Evolutionary conservation across 495 filamentous ascomycete genomes (phyloP).

Genomic region (Endocarpon pusillum): DNA sequence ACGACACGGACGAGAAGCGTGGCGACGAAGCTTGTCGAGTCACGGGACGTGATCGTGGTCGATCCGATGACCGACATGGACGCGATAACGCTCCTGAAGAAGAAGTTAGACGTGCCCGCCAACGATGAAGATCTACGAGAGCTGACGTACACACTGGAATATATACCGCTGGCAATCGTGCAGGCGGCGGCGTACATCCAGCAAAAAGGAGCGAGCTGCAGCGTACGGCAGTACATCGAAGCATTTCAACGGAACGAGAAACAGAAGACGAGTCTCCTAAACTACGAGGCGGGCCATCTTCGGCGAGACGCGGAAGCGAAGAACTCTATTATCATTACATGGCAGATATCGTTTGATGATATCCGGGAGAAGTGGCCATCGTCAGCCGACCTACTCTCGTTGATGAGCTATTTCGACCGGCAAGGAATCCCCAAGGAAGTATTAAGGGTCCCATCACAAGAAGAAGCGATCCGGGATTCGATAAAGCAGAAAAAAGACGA

Average conservation of each 20-base stretch:
- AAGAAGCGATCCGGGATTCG: not conserved
- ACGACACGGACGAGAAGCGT: slow-evolving; percentile 19
- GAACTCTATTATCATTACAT: slow-evolving; percentile 30
- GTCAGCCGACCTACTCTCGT: slow-evolving; percentile 15
- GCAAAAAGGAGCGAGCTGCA: slow-evolving; percentile 12
- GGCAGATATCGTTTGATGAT: slow-evolving; percentile 31
- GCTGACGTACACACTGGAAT: slow-evolving; percentile 23
- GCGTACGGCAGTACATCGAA: slow-evolving; percentile 19
- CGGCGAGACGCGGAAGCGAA: slow-evolving; percentile 23
- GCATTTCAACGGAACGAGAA: slow-evolving; percentile 20
- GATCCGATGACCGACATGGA: slow-evolving; percentile 17
- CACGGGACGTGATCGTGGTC: slow-evolving; percentile 21
- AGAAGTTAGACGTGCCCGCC: slow-evolving; percentile 13
- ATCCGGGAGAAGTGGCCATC: slow-evolving; percentile 14
- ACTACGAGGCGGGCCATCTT: slow-evolving; percentile 17
- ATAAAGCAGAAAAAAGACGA: not conserved
- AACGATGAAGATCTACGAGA: slow-evolving; percentile 6
- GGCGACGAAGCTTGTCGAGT: slow-evolving; percentile 13
- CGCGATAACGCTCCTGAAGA: slow-evolving; percentile 21
- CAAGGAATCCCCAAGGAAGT: slow-evolving; percentile 14
- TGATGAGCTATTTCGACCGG: slow-evolving; percentile 19
- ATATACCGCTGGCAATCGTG: slow-evolving; percentile 31
- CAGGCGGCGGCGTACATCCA: slow-evolving; percentile 32
- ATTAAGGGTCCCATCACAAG: slow-evolving; percentile 4
- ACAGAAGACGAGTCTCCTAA: slow-evolving; percentile 20